Percentiles rank a stretch among this genome's conserved stretches.
Conservation (phyloP, 169 alveolate genomes). For the Blepharisma undulans region DNA sequence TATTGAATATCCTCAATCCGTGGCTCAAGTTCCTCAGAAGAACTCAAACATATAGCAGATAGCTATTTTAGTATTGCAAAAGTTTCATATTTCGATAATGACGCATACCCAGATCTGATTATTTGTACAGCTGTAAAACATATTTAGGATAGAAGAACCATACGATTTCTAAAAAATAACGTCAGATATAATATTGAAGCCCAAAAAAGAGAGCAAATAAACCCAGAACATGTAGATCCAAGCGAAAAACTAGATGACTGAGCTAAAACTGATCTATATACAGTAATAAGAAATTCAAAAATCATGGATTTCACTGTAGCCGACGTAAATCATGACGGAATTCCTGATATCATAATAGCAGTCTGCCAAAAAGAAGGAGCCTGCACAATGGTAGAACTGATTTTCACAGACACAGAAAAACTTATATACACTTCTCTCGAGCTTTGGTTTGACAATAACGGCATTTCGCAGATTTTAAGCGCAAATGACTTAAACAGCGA, state of each 20-base stretch:
- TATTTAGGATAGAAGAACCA: not conserved
- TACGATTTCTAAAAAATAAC: not conserved
- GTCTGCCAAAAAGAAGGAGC: not conserved
- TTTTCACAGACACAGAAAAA: not conserved
- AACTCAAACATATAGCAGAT: not conserved
- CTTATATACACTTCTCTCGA: not conserved
- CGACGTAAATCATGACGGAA: conserved; percentile 39
- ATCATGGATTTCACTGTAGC: conserved; percentile 9
- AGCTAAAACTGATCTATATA: not conserved
- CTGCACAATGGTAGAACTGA: not conserved
- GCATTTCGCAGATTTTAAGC: conserved; percentile 24
- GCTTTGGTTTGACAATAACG: conserved; percentile 5
- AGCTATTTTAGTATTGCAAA: not conserved
- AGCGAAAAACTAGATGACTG: conserved; percentile 30
- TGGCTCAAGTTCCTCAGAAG: not conserved
- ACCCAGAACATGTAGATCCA: not conserved
- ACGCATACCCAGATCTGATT: conserved; percentile 14
- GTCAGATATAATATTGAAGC: conserved; percentile 3
- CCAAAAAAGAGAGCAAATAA: conserved; percentile 21
- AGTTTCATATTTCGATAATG: conserved; percentile 4
- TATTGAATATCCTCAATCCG: not conserved
- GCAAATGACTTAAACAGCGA: not conserved
- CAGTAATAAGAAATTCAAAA: not conserved
- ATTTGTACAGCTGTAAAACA: not conserved
- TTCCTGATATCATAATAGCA: conserved; percentile 14